Base-by-base conservation (phyloP, 805 yeast species). In the Clavispora carvajalis region DNA sequence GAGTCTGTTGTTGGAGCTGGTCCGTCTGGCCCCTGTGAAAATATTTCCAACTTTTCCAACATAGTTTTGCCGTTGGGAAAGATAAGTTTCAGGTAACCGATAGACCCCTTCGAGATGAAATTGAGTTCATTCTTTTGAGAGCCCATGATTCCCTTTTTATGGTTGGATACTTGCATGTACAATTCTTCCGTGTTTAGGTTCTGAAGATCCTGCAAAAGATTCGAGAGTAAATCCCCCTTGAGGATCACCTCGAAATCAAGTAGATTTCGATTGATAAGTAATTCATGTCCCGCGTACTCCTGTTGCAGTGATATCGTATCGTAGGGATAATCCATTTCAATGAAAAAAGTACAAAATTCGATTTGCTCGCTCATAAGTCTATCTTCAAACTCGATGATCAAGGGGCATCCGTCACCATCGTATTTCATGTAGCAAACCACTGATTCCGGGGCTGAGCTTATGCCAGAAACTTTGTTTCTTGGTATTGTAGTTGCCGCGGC, bases 61-160 rank as follows among this genome's bases (percentile, higher is more conserved):
- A 79, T 75, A 2, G 78, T 65, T 49, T 73, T 71, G 36, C 76
- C 84, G 44, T 71, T 74, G 0, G 95, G 95, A 35, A 82, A 71
- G 8, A 74, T 69, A 16, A 86, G 65, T 52, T 82, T 80, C 29
- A 86, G 79, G 38, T 71, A 67, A 0, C 95, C 95, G 34, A 85
- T 70, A n/a, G 80, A 84, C 9, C 91, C 85, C 29, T 71, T 73
- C 0, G 93, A 82, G 5, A 84, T 74, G 39, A 88, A 71, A 19
- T 73, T 66, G 34, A 82, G 58, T 46, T 67, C 71, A 25, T 71
- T 66, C 5, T 17, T 12, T 5, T 28, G 28, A 6, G 19, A 13
- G 3, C 19, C 33, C 21, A 19, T 28, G 15, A 28, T 44, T 5
- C 31, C 31, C 11, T 28, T 28, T 8, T 12, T 13, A 5, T 28